Conservation (phyloP, 768 basidiomycete species). For the Tylopilus subfusipes region DNA sequence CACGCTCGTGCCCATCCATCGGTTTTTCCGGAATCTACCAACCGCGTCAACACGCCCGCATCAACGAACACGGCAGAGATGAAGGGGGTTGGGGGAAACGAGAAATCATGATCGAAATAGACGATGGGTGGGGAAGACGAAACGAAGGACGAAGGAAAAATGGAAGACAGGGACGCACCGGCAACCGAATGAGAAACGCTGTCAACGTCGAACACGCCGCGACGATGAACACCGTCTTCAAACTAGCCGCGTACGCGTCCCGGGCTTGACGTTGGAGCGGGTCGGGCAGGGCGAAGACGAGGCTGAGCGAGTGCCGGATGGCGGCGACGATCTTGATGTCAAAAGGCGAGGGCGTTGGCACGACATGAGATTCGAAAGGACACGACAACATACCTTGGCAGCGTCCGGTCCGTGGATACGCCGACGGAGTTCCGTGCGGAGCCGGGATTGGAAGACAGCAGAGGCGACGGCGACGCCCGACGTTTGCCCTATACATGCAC, state of each 20-base stretch:
- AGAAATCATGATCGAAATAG: background rate
- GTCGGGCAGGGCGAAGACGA: slow-evolving; percentile 8
- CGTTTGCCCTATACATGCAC: slow-evolving; percentile 10
- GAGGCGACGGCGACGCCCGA: slow-evolving; percentile 22
- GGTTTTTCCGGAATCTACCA: background rate
- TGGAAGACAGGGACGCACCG: slow-evolving; percentile 7
- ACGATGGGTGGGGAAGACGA: background rate
- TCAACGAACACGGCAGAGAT: no score
- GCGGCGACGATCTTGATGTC: slow-evolving; percentile 18
- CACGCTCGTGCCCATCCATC: background rate
- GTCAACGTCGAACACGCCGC: slow-evolving; percentile 17
- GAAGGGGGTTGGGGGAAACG: background rate
- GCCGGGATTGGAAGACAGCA: slow-evolving; percentile 21
- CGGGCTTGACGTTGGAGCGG: slow-evolving; percentile 15
- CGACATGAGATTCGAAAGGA: background rate
- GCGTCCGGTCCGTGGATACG: slow-evolving; percentile 15
- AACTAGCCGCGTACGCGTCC: slow-evolving; percentile 20
- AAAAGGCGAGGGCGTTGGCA: no score
- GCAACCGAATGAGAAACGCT: slow-evolving; percentile 15
- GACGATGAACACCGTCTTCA: slow-evolving; percentile 16
- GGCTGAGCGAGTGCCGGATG: slow-evolving; percentile 19
- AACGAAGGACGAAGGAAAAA: background rate
- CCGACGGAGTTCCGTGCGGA: slow-evolving; percentile 10
- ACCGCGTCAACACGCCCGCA: background rate
- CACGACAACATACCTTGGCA: background rate